These are phyloP conservation scores for Protomyces macrosporus DNA, from an alignment of 1,139 yeast species.

Conservation along the genomic window DNA sequence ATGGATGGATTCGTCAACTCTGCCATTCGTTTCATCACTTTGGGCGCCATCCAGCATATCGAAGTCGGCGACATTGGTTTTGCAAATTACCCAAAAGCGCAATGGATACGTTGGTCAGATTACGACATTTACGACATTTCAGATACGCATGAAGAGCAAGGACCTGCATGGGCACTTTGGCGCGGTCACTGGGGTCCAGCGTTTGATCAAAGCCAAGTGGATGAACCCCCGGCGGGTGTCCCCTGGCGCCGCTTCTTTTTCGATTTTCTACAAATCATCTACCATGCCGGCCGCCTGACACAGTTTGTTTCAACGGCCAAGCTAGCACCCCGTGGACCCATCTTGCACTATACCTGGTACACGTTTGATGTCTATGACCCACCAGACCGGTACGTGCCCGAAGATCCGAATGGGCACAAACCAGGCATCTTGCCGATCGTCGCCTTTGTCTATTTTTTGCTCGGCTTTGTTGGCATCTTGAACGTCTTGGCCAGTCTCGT, in stretches of 20 bases:
- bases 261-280: slow-evolving; percentile 18
- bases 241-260: slow-evolving; percentile 25
- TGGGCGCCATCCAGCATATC: slow-evolving; percentile 23
- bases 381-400: slow-evolving; percentile 15
- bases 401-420: slow-evolving; percentile 24
- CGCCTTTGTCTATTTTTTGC: slow-evolving; percentile 18
- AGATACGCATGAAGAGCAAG: slow-evolving; percentile 3
- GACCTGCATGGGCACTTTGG: slow-evolving; percentile 5
- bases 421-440: slow-evolving; percentile 10
- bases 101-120: slow-evolving; percentile 18
- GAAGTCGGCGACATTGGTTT: slow-evolving; percentile 25
- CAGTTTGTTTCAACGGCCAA: slow-evolving; percentile 18
- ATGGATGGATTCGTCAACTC: slow-evolving; percentile 24
- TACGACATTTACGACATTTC: slow-evolving; percentile 12
- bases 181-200: slow-evolving; percentile 25
- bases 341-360: slow-evolving; percentile 16
- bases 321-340: slow-evolving; percentile 17
- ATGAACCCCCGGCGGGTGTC: slow-evolving; percentile 14
- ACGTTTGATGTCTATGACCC: slow-evolving; percentile 18
- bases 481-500: slow-evolving; percentile 2
- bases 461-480: slow-evolving; percentile 21
- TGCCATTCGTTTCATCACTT: slow-evolving; percentile 20
- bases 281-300: slow-evolving; percentile 22
- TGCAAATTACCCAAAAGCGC: slow-evolving; percentile 2
- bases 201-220: slow-evolving; percentile 19